A percentile compares a stretch with the other conserved stretches of the same genome.
phyloP scores from a whole-genome alignment of 257 asterid species.

The Plantago ovata region DNA sequence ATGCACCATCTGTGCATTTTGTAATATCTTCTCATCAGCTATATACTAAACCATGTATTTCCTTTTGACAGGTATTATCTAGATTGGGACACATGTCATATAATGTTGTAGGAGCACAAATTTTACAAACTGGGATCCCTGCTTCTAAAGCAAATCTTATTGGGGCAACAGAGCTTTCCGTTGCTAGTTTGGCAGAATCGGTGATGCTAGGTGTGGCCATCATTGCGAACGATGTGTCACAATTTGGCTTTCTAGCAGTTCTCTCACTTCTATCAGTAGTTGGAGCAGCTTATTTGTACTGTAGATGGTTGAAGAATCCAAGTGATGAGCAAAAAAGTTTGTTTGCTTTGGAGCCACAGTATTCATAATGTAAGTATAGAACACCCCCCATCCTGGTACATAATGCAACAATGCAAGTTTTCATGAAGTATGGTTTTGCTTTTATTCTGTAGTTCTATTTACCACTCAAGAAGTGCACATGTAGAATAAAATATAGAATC shows the following conservation, averaged over 20 bases:
- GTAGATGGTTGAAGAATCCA: slow-evolving; percentile 83
- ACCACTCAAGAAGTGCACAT: too few relatives aligned
- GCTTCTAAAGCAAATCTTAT: slow-evolving; percentile 92
- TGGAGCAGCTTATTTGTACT: slow-evolving; percentile 76
- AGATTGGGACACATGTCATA: slow-evolving; percentile 96
- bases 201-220: slow-evolving; percentile 84
- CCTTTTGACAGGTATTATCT: slow-evolving; percentile 61
- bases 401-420: too few relatives aligned
- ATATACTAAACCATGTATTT: slow-evolving; percentile 17
- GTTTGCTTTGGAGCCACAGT: slow-evolving; percentile 49
- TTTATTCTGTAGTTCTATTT: too few relatives aligned
- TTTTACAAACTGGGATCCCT: slow-evolving; percentile 92
- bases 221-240: slow-evolving; percentile 74
- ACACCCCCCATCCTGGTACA: too few relatives aligned
- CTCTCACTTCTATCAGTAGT: slow-evolving; percentile 76
- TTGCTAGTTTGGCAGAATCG: slow-evolving; percentile 92
- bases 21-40: background rate
- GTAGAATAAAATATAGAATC: too few relatives aligned
- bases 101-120: slow-evolving; percentile 84
- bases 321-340: slow-evolving; percentile 68
- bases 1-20: background rate
- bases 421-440: too few relatives aligned
- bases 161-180: slow-evolving; percentile 85
- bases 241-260: slow-evolving; percentile 72
- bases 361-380: slow-evolving; percentile 43